Evolutionary conservation across 2,329 filamentous ascomycete species (phyloP).

Genomic region (Colletotrichum brevisporum): DNA sequence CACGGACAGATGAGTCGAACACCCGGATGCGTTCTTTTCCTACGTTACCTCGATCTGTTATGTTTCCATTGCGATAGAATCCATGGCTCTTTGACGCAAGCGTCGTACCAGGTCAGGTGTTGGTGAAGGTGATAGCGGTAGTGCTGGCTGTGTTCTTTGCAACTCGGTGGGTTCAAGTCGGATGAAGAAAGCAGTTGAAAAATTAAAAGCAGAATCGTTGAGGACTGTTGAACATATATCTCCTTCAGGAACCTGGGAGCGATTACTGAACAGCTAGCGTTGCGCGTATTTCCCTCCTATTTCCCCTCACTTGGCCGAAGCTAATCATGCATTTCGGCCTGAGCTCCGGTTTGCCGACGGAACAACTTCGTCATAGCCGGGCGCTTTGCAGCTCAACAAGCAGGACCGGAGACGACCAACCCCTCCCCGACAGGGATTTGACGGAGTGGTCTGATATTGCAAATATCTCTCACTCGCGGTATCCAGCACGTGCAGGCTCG

Average conservation of each 20-base stretch:
- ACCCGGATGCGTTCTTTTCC: slow-evolving; percentile 62
- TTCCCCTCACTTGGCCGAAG: slow-evolving; percentile 35
- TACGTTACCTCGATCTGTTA: slow-evolving; percentile 62
- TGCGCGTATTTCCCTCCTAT: slow-evolving; percentile 27
- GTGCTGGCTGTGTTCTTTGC: not conserved
- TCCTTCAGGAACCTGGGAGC: not conserved
- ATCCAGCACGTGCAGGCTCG: not conserved
- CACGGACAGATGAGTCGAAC: slow-evolving; percentile 49
- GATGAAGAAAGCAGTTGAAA: too few species aligned
- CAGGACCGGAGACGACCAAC: too few species aligned
- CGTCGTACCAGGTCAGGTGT: slow-evolving; percentile 30
- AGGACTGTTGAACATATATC: slow-evolving; percentile 1
- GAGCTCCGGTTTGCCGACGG: slow-evolving; percentile 3
- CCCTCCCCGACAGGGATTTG: not conserved
- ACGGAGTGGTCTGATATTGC: not conserved
- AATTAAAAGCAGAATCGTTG: too few species aligned
- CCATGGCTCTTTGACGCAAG: slow-evolving; percentile 43
- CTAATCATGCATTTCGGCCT: slow-evolving; percentile 31
- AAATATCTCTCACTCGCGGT: slow-evolving; percentile 1
- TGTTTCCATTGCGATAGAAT: slow-evolving; percentile 51
- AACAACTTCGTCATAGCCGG: slow-evolving; percentile 16
- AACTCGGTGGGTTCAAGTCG: not conserved
- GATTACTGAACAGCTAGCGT: too few species aligned
- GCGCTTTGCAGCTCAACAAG: not conserved
- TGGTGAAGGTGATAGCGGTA: not conserved